phyloP scores from a whole-genome alignment of 1,139 yeast species.

The Protomyces arabidopsidicola region DNA sequence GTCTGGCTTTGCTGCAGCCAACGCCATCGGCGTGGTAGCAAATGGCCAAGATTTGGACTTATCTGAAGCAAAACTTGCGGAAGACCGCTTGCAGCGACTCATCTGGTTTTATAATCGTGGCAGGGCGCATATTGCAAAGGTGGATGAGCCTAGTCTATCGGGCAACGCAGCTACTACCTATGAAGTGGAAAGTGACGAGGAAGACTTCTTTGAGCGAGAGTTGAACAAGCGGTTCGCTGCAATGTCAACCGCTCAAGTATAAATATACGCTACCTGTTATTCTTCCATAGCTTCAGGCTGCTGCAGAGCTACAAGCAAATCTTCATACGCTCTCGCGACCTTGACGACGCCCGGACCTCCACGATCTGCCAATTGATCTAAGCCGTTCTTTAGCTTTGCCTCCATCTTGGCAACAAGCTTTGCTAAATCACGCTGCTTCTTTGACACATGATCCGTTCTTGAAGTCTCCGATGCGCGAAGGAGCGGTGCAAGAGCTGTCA shows the following conservation, averaged over 20 bases:
- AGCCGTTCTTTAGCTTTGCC: not conserved
- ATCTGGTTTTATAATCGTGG: not conserved
- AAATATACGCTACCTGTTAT: no score
- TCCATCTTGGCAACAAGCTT: not conserved
- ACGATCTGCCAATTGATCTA: not conserved
- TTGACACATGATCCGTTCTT: not conserved
- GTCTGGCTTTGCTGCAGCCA: constrained; percentile 50
- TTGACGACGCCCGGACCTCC: not conserved
- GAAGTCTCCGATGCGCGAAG: not conserved
- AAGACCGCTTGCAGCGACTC: not conserved
- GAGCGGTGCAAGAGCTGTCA: not conserved
- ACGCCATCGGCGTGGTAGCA: constrained; percentile 57
- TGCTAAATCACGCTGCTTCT: not conserved
- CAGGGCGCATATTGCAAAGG: not conserved
- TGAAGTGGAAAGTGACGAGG: not conserved
- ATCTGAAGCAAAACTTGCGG: not conserved
- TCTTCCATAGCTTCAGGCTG: no score
- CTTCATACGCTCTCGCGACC: not conserved
- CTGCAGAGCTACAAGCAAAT: not conserved
- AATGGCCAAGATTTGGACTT: not conserved
- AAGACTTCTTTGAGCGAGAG: not conserved
- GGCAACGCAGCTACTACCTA: not conserved
- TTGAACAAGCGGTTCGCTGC: not conserved
- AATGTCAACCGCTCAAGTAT: not conserved
- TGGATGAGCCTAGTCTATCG: not conserved